Evolutionary conservation across 1,284 basidiomycete species (phyloP).

Genomic region (Trametes hirsuta): DNA sequence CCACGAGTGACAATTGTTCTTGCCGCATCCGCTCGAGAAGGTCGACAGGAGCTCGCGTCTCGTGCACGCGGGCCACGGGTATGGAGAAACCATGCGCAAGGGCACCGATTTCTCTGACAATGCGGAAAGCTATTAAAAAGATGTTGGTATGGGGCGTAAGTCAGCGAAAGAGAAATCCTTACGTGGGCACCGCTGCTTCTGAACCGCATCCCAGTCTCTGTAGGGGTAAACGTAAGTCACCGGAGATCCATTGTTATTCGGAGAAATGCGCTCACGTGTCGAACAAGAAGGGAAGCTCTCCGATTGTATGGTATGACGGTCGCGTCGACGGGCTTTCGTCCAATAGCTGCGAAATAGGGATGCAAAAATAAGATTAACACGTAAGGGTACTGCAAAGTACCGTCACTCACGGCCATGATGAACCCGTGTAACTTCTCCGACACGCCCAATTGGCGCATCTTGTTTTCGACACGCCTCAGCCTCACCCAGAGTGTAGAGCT

Average conservation of each 20-base stretch:
- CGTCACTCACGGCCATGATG: conserved; percentile 12
- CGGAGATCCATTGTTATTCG: too few relatives aligned
- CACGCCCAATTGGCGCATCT: neutral
- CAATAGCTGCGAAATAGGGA: neutral
- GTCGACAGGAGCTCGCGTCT: neutral
- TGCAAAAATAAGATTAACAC: neutral
- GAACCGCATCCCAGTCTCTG: conserved; percentile 15
- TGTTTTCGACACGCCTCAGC: neutral
- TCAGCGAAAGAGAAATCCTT: neutral
- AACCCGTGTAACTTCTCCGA: conserved; percentile 3
- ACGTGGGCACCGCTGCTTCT: conserved; percentile 2
- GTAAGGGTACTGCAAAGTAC: too few relatives aligned
- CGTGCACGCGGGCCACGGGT: conserved; percentile 2
- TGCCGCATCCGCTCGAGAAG: conserved; percentile 9
- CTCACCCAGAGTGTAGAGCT: neutral
- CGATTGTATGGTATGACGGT: neutral
- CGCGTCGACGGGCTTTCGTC: neutral
- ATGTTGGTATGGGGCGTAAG: neutral
- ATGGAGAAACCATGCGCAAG: conserved; percentile 10
- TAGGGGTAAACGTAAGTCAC: neutral
- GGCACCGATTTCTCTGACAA: neutral
- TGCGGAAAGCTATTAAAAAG: conserved; percentile 4
- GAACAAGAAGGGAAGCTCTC: neutral
- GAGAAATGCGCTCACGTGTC: conserved; percentile 1
- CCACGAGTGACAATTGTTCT: conserved; percentile 3